Evolutionary conservation across 805 yeast species (phyloP).

Genomic region (Wickerhamomyces hampshirensis): DNA sequence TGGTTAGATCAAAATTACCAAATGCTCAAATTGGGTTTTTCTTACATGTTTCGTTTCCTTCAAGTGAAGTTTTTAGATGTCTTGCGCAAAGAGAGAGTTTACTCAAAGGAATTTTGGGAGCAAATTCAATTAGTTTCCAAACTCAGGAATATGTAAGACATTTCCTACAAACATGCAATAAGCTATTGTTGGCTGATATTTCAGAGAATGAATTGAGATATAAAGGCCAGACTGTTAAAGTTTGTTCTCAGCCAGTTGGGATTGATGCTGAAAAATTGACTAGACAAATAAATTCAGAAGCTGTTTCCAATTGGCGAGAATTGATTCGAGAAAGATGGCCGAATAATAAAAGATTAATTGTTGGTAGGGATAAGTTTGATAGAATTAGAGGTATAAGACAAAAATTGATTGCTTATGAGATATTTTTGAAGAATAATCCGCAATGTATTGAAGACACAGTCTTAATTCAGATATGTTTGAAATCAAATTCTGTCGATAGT

Average conservation of each 20-base stretch:
- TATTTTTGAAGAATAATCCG: slow-evolving; percentile 68
- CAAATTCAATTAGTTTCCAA: slow-evolving; percentile 85
- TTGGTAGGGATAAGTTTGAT: slow-evolving; percentile 86
- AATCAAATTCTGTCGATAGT: slow-evolving; percentile 42
- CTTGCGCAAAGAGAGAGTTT: slow-evolving; percentile 80
- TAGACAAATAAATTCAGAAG: slow-evolving; percentile 37
- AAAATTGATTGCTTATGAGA: slow-evolving; percentile 82
- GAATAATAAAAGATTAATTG: slow-evolving; percentile 59
- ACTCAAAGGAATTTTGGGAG: slow-evolving; percentile 80
- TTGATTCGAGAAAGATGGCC: slow-evolving; percentile 82
- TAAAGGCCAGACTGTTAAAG: slow-evolving; percentile 51
- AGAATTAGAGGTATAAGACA: slow-evolving; percentile 83
- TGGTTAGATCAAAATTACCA: slow-evolving; percentile 75
- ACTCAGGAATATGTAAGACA: slow-evolving; percentile 92
- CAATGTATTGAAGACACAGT: slow-evolving; percentile 63
- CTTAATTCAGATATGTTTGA: slow-evolving; percentile 76
- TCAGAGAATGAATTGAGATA: slow-evolving; percentile 56
- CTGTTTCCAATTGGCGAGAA: slow-evolving; percentile 60
- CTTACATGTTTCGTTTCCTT: slow-evolving; percentile 91
- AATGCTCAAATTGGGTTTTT: slow-evolving; percentile 87
- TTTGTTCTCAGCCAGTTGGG: slow-evolving; percentile 69
- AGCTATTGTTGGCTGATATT: slow-evolving; percentile 81
- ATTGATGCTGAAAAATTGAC: slow-evolving; percentile 62
- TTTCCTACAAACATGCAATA: slow-evolving; percentile 83
- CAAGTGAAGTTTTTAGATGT: slow-evolving; percentile 91